Evolutionary conservation across 306 rosid species (phyloP).

Genomic region (Quercus rubra): DNA sequence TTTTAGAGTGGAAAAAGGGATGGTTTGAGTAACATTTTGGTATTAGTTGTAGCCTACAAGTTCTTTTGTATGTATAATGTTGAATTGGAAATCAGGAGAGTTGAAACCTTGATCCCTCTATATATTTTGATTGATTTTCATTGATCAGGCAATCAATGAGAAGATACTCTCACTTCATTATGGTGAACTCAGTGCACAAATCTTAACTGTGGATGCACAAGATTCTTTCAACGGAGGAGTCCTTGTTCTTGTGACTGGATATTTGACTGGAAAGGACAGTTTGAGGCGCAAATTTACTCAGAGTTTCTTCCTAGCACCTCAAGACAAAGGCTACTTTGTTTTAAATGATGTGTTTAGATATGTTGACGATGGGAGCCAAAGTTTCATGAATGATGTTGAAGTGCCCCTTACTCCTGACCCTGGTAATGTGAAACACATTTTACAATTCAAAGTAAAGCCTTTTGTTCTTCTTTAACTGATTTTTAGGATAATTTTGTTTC

Average conservation of each 20-base stretch:
- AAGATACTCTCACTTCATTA: slow-evolving; percentile 69
- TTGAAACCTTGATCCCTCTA: background rate
- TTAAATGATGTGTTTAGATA: slow-evolving; percentile 83
- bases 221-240: slow-evolving; percentile 76
- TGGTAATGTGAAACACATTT: slow-evolving; percentile 34
- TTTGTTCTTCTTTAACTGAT: background rate
- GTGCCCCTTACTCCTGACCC: slow-evolving; percentile 30
- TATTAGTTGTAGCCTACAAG: background rate
- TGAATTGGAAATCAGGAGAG: background rate
- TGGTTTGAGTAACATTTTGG: background rate
- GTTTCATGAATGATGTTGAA: slow-evolving; percentile 28
- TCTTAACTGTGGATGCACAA: slow-evolving; percentile 79
- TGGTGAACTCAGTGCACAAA: slow-evolving; percentile 50
- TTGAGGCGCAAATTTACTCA: slow-evolving; percentile 63
- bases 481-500: slow-evolving; percentile 17
- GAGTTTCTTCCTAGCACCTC: slow-evolving; percentile 91
- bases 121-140: background rate
- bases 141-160: slow-evolving; percentile 67
- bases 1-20: background rate
- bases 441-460: background rate
- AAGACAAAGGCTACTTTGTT: slow-evolving; percentile 86
- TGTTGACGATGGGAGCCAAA: slow-evolving; percentile 55
- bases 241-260: slow-evolving; percentile 83
- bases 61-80: background rate
- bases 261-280: slow-evolving; percentile 56